Base-by-base conservation (phyloP, 169 alveolate genomes). In the Eimeria acervulina region DNA sequence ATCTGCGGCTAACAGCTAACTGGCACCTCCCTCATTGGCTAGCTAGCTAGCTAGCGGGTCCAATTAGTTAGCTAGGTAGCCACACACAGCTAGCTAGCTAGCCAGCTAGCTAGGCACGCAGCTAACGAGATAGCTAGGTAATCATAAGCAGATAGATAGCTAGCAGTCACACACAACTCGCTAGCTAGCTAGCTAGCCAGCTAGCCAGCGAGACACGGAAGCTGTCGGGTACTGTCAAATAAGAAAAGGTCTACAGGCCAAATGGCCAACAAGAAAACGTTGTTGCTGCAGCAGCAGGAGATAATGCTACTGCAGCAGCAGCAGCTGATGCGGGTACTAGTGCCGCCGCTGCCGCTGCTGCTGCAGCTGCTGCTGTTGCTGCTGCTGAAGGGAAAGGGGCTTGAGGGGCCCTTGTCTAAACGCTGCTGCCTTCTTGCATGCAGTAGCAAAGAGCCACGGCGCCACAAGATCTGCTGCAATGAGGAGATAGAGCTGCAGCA, bases 401-500 rank as follows among this genome's bases (percentile, higher is more conserved):
- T 63, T 63, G 74, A 63, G 74, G 33, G 74, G 74, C 31, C 74
- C 74, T n/a, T 63, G 47, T 1, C 84, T 72, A 36, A 72, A 36
- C 5, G 52, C 21, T n/a, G 84, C 84, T 72, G 84, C 84, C 47
- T 36, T 36, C 38, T 44, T 72, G 84, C 84, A 72, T 15, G 84
- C 52, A 36, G 84, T 44, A 72, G 84, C 95, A 51, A 90, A 68
- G n/a, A 47, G 23, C 95, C 95, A 90, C 59, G 95, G 51, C 38
- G 70, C 95, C 59, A n/a, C 31, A 10, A 90, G n/a, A 40, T 90
- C 95, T 42, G 72, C 59, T 31, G 51, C 28, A 12, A 90, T 52
- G 52, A 90, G 95, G 21, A 21, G 68, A 12, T 59, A 28, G 70
- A 90, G 55, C 61, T 90, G 87, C 59, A 23, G 81, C 81, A 36